Base-by-base conservation (phyloP, 2,329 filamentous ascomycete genomes). In the Torrubiellomyces zombiae region DNA sequence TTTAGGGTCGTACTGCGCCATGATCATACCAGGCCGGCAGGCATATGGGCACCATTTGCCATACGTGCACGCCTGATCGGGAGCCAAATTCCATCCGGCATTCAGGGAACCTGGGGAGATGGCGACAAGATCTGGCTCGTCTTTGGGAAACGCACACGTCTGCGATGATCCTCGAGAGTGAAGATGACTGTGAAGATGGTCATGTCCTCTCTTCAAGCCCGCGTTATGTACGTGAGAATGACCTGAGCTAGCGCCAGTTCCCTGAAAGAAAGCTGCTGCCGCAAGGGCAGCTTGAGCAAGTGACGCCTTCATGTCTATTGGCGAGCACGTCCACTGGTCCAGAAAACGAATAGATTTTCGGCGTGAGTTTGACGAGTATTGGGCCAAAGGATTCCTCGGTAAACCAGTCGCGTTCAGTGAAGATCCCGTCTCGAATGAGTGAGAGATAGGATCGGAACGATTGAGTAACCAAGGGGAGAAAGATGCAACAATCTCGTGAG, bases 1-100 rank as follows among this genome's bases (percentile, higher is more conserved):
- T 29, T 60, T 49, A 0, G 74, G 71, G 41, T 82, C 69, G 79
- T 79, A 85, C 48, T 86, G 79, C 33, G 71, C 67, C 60, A 77
- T 79, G 15, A 85, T 67, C 55, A 80, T 67, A 30, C 78, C 78
- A 0, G 77, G 48, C 30, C 73, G 75, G 46, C 79, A 85, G 26
- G 79, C 78, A 45, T 78, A 74, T 2, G 79, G 79, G 43, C 79
- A 85, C 50, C 75, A 83, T 35, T 47, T 65, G 30, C 70, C 75
- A 4, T 69, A 63, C 30, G 55, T 57, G 47, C 79, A 85, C 27
- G 63, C 46, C 44, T 77, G 66, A 46, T 85, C 72, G 4, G 78
- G 77, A 39, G 74, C 77, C 67, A 85, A 72, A 20, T 78, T 79
- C 72, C 78, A 86, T 32, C 79, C 79, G 24, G 59, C 74, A 51